Evolutionary conservation across 2,329 filamentous ascomycete genomes (phyloP).

Genomic region (Talaromyces sp.): DNA sequence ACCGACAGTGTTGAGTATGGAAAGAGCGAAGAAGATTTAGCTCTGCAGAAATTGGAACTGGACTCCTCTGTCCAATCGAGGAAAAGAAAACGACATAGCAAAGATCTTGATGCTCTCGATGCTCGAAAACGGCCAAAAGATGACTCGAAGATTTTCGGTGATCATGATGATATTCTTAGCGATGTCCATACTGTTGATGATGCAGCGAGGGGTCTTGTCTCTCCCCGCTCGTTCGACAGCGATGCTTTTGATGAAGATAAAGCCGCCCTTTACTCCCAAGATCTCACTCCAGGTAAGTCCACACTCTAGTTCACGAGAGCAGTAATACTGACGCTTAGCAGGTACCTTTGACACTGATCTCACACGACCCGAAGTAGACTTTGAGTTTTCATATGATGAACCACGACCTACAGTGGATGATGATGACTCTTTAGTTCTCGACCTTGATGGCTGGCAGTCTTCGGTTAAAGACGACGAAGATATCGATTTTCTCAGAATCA

Average conservation of each 20-base stretch:
- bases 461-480: conserved; percentile 66
- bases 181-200: conserved; percentile 1
- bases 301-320: not conserved
- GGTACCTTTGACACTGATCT: not conserved
- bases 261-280: not conserved
- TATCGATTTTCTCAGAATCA: conserved; percentile 49
- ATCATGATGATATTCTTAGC: conserved; percentile 48
- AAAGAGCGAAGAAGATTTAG: conserved; percentile 8
- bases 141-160: conserved; percentile 71
- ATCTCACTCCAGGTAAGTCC: conserved; percentile 1
- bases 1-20: conserved; percentile 13
- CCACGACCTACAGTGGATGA: conserved; percentile 62
- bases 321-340: not conserved
- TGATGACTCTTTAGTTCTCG: conserved; percentile 57
- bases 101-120: conserved; percentile 53
- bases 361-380: conserved; percentile 48
- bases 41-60: conserved; percentile 17
- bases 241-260: conserved; percentile 1
- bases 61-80: conserved; percentile 51
- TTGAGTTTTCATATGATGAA: conserved; percentile 54
- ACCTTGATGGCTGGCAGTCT: conserved; percentile 65
- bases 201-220: not conserved
- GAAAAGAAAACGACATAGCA: conserved; percentile 66
- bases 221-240: not conserved
- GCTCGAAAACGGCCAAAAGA: conserved; percentile 77